Evolutionary conservation across 2,329 filamentous ascomycete genomes (phyloP).

Genomic region (Talaromyces sp.): DNA sequence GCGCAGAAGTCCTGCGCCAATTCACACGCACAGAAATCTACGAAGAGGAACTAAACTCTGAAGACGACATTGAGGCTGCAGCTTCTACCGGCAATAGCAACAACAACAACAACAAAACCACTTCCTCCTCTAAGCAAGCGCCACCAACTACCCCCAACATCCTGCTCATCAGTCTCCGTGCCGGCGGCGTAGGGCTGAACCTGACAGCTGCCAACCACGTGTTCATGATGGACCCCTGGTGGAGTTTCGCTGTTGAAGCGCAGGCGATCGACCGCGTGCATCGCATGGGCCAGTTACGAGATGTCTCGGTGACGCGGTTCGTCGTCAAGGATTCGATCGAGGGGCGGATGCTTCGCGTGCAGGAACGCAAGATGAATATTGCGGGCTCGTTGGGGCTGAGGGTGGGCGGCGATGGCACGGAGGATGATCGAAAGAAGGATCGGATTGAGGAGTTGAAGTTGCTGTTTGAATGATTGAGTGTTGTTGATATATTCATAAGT

Average conservation of each 20-base stretch:
- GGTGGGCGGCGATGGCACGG: conserved; percentile 80
- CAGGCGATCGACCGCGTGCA: conserved; percentile 98
- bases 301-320: conserved; percentile 82
- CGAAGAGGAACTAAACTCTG: conserved; percentile 28
- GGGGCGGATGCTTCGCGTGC: conserved; percentile 86
- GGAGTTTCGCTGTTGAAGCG: conserved; percentile 93
- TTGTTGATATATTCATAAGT: not conserved
- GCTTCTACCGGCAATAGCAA: not conserved
- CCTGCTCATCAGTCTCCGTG: conserved; percentile 75
- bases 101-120: too few species aligned
- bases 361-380: conserved; percentile 82
- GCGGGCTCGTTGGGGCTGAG: conserved; percentile 95
- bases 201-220: conserved; percentile 82
- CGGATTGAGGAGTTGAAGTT: conserved; percentile 92
- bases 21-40: conserved; percentile 52
- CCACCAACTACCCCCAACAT: conserved; percentile 40
- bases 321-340: conserved; percentile 89
- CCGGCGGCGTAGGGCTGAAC: conserved; percentile 91
- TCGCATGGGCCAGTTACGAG: conserved; percentile 85
- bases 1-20: conserved; percentile 68
- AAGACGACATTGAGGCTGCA: conserved; percentile 22
- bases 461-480: conserved; percentile 54
- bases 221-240: conserved; percentile 99
- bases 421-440: conserved; percentile 86
- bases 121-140: conserved; percentile 5